A percentile compares a stretch with the other conserved stretches of the same genome.
Evolutionary conservation across 495 filamentous ascomycete species (phyloP).

Genomic region (Penicillium subrubescens): DNA sequence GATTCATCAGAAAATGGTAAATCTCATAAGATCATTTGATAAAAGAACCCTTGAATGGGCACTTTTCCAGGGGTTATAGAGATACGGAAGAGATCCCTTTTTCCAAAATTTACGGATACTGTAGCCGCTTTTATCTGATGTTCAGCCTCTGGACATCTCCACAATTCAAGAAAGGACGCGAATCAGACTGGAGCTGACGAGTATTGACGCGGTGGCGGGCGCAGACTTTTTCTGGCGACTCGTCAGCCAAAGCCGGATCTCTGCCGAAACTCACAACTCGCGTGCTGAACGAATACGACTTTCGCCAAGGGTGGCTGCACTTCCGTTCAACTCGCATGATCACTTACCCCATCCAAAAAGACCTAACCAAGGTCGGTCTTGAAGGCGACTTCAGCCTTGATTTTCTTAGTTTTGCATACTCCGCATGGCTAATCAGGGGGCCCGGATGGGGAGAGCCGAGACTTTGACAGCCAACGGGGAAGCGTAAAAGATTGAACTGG

Average conservation of each 20-base stretch:
- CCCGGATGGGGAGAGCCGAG: conserved; percentile 25
- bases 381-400: conserved; percentile 8
- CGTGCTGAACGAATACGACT: conserved; percentile 2
- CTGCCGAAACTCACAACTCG: not conserved
- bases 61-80: not conserved
- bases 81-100: not conserved
- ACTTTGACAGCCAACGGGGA: conserved; percentile 18
- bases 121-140: not conserved
- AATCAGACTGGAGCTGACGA: not conserved
- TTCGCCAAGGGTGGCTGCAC: not conserved
- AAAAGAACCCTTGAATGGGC: no score
- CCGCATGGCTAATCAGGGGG: not conserved
- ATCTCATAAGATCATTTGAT: no score
- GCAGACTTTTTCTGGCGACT: not conserved
- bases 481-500: not conserved
- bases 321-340: not conserved
- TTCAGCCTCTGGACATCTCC: not conserved
- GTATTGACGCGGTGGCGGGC: not conserved
- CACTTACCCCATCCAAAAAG: not conserved
- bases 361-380: not conserved
- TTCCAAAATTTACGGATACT: not conserved
- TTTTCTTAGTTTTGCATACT: conserved; percentile 29
- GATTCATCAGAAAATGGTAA: no score
- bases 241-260: not conserved
- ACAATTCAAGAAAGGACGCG: not conserved